Evolutionary conservation across 2,329 filamentous ascomycete genomes (phyloP).

Genomic region (Pseudopithomyces chartarum): DNA sequence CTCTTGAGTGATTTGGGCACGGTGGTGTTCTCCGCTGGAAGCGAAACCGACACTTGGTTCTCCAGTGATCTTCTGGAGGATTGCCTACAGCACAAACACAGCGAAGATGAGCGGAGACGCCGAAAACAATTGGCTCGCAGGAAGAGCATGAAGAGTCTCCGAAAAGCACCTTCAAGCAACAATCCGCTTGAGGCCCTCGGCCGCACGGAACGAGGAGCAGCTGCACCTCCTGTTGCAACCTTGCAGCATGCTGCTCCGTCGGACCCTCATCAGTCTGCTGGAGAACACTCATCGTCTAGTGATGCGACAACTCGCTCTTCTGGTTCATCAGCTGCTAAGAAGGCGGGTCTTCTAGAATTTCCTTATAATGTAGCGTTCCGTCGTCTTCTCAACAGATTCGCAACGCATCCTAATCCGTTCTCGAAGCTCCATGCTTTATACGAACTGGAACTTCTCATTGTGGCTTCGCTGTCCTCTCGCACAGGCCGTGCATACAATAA

Average conservation of each 20-base stretch:
- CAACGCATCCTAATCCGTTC: conserved; percentile 85
- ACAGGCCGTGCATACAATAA: conserved; percentile 52
- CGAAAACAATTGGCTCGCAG: conserved; percentile 44
- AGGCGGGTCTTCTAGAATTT: conserved; percentile 63
- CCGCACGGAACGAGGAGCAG: conserved; percentile 46
- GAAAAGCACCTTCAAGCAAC: conserved; percentile 38
- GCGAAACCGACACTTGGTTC: conserved; percentile 93
- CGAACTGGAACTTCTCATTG: conserved; percentile 81
- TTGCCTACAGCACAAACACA: conserved; percentile 44
- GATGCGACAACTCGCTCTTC: conserved; percentile 51
- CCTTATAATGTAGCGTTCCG: conserved; percentile 82
- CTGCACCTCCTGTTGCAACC: conserved; percentile 49
- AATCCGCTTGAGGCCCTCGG: conserved; percentile 50
- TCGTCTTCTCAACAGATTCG: conserved; percentile 81
- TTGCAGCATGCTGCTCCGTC: conserved; percentile 48
- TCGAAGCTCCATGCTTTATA: conserved; percentile 82
- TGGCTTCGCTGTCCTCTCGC: conserved; percentile 70
- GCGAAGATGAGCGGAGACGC: conserved; percentile 47
- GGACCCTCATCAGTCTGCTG: conserved; percentile 48
- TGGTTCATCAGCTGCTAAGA: conserved; percentile 49
- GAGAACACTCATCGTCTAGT: conserved; percentile 52
- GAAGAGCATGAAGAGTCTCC: conserved; percentile 68
- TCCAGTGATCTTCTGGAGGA: conserved; percentile 60
- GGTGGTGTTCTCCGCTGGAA: conserved; percentile 83
- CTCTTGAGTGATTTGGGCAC: conserved; percentile 88